Conservation (phyloP, 2,329 filamentous ascomycete genomes). For the Xylariaceae sp. region DNA sequence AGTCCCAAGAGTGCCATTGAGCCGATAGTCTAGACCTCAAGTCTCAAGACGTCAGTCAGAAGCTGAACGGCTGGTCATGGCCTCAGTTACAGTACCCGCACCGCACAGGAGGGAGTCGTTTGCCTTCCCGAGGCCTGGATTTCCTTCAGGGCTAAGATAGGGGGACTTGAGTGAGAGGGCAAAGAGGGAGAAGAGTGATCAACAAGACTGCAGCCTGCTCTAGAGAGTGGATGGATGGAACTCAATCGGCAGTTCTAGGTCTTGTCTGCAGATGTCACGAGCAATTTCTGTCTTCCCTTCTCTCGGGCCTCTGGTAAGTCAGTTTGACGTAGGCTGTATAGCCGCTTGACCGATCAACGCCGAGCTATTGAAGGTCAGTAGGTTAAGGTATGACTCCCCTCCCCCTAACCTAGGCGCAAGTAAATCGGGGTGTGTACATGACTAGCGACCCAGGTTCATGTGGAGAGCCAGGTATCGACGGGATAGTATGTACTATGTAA, state of each 20-base stretch:
- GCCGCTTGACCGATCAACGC: constrained; percentile 33
- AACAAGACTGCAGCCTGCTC: no score
- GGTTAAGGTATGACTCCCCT: constrained; percentile 8
- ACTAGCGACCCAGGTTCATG: constrained; percentile 7
- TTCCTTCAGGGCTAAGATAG: no score
- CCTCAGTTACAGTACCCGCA: no score
- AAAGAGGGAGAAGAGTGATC: no score
- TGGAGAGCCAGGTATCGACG: constrained; percentile 1
- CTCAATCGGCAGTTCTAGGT: no score
- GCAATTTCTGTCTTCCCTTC: constrained; percentile 7
- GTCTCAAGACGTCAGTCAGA: constrained; percentile 7
- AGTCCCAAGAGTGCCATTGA: constrained; percentile 31
- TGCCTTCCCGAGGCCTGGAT: constrained; percentile 10
- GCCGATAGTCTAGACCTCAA: constrained; percentile 28
- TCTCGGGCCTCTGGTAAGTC: no score
- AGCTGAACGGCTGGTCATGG: constrained; percentile 7
- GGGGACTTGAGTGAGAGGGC: no score
- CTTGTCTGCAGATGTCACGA: constrained; percentile 2
- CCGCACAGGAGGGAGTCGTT: constrained; percentile 14
- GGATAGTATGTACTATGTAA: no score
- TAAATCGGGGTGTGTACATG: constrained; percentile 9
- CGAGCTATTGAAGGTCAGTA: no score
- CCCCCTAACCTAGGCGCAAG: neutral
- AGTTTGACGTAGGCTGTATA: constrained; percentile 21
- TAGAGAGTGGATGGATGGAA: no score